Evolutionary conservation across 805 yeast species (phyloP), one percentile per base, ranked within the genome.

Genomic region (Kluyveromyces siamensis): DNA sequence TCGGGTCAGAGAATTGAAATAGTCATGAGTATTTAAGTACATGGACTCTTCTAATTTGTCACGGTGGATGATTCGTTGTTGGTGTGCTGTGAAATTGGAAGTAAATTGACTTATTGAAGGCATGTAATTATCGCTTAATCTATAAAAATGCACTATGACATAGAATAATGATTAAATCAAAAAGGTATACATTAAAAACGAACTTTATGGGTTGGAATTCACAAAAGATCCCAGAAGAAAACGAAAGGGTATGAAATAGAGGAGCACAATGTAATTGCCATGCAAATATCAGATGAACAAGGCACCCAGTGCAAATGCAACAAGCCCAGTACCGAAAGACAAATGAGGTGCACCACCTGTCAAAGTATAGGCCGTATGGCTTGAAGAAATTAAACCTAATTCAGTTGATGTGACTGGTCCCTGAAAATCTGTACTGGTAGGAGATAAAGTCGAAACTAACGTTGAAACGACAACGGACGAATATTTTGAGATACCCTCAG

Each of bases 301-400:
- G 17, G 45, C 45, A n/a, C 45, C 45, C 27, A 43, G 19, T 11
- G 39, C 39, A 17, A 43, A 43, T 9, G 39, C 45, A 11, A 18
- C 27, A n/a, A 36, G 19, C 35, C 45, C 45, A 43, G 45, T 33
- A 33, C 45, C 45, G 13, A n/a, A 18, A 10, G 45, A 43, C 2
- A 38, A 4, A 9, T 6, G 3, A 9, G 45, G 27, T 6, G 39
- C 45, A 33, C 39, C 45, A 13, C 44, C 44, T 8, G 44, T 25
- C 19, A 25, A 25, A 5, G 27, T 27, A 18, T 37, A 17, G 4
- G 30, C 45, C 9, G 38, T 17, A 13, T 21, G 9, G 16, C n/a
- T 30, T 7, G 39, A 30, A 37, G 21, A 17, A 2, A 3, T 2
- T 8, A n/a, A 10, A 11, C 7, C 6, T 13, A 39, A 33, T 21